Conservation (phyloP, 306 rosid genomes). For the Prunus campanulata region DNA sequence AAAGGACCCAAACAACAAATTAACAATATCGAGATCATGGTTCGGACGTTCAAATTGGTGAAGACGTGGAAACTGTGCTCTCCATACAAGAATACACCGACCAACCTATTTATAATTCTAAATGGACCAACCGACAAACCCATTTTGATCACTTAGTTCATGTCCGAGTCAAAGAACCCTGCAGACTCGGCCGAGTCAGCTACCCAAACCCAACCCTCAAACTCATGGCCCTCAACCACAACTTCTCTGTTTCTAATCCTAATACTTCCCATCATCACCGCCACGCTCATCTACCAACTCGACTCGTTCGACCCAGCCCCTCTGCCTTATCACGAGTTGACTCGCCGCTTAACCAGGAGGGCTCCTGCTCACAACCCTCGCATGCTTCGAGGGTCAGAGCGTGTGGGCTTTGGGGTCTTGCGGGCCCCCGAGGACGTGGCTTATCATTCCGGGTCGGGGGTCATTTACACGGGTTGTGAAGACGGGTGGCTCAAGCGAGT, state of each 20-base stretch:
- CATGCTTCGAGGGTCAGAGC: slow-evolving; percentile 38
- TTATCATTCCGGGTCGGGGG: slow-evolving; percentile 34
- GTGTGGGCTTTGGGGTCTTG: slow-evolving; percentile 35
- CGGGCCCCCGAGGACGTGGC: slow-evolving; percentile 49
- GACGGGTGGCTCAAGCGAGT: slow-evolving; percentile 81
- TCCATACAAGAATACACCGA: too few species aligned
- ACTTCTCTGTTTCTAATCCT: neutral
- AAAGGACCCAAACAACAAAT: too few species aligned
- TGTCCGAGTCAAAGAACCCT: neutral
- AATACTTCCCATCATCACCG: slow-evolving; percentile 15
- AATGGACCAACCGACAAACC: too few species aligned
- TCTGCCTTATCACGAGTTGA: slow-evolving; percentile 23
- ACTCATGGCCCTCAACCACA: neutral
- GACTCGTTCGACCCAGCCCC: slow-evolving; percentile 42
- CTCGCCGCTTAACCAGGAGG: neutral
- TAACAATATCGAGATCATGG: too few species aligned
- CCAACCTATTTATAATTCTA: too few species aligned
- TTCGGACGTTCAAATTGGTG: too few species aligned
- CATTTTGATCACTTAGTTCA: neutral
- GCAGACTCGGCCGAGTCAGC: neutral
- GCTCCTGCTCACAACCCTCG: slow-evolving; percentile 17
- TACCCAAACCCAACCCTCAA: neutral
- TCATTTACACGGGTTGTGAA: slow-evolving; percentile 60
- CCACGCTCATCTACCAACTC: slow-evolving; percentile 27
- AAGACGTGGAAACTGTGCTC: too few species aligned